Evolutionary conservation across 441 rosid genomes (phyloP), one percentile per base, ranked within the genome.

Genomic region (Bocquillonia castaneifolia): DNA sequence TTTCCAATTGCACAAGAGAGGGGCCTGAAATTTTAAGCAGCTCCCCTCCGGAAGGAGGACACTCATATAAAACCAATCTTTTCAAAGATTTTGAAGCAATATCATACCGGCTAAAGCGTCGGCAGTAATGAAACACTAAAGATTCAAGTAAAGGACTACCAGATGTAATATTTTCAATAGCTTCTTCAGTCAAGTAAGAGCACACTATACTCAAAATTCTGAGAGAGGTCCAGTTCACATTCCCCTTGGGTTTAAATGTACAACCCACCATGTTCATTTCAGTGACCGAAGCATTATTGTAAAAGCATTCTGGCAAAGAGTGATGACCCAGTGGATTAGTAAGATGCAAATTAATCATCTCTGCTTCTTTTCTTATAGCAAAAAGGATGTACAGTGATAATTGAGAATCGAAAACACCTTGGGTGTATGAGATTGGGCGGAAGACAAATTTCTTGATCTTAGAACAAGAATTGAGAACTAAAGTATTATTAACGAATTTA

Each of bases 131-230:
- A 55, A 74, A 37, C 53, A 18, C n/a, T 51, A 74, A 37, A 28
- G 14, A 63, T 45, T 51, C 58, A 40, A 74, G 71, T 17, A n/a
- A 5, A 8, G 76, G 78, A 59, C 67, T 26, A 9, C 78, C 75
- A 0, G 18, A 7, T 0, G 71, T 9, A 53, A 74, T 22, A 14
- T 15, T 66, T 45, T 64, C 44, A 39, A 74, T 39, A 3, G 39
- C 47, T 39, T 63, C 66, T 20, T 48, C 17, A 18, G 23, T 36
- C 42, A 71, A 26, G 0, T 2, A 3, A 1, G 61, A 3, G 44
- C 4, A 0, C 1, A 12, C 32, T 20, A 74, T 63, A 28, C 53
- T 34, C 63, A 77, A 42, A 52, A 12, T 37, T 67, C 63, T 74
- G 23, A 77, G 63, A 4, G 54, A 42, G 6, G 25, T n/a, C 81